Base-by-base conservation (phyloP, 2,329 filamentous ascomycete species). In the Neopestalotiopsis sp. region DNA sequence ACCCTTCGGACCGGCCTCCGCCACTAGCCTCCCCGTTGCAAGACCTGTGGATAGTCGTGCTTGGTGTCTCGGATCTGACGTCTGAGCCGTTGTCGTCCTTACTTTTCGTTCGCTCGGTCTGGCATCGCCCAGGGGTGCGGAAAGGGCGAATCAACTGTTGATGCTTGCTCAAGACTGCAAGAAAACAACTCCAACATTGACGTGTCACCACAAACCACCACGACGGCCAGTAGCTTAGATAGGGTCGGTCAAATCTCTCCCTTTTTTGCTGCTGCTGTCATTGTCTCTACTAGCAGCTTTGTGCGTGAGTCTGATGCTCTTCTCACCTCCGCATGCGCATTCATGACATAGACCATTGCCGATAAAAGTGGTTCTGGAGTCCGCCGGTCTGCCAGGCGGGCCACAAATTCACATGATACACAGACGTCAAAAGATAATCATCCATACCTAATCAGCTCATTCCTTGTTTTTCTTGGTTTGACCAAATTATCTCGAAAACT, bases 121-220 rank as follows among this genome's bases (percentile, higher is more conserved):
- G 61, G 38, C 61, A 64, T 52, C 40, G 20, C 38, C 40, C 38
- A 40, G 49, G 63, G 63, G 38, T n/a, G 64, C 67, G 45, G 69
- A 71, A 68, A 66, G 58, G 61, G 61, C 69, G 71, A 70, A 69
- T 70, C 61, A 58, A 52, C n/a, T 68, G 17, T 62, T 20, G 67
- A 58, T 62, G 52, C 20, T 69, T 66, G 71, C 68, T 68, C 67
- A 70, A 28, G 69, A 52, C 45, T 20, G 20, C 17, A 52, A 71
- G 69, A 67, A 45, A 59, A 67, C 67, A 68, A 28, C 68, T 70
- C 45, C 45, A 20, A 52, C 45, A 57, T 72, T 72, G 68, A 72
- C 69, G 73, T 73, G 71, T 70, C 66, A 73, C 72, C 68, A 72
- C 69, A 72, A 72, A 70, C 68, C 66, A 71, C 70, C 67, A 69